These are phyloP conservation scores for Isabelozyma gotoi DNA, from an alignment of 805 yeast genomes.

Conservation along the genomic window DNA sequence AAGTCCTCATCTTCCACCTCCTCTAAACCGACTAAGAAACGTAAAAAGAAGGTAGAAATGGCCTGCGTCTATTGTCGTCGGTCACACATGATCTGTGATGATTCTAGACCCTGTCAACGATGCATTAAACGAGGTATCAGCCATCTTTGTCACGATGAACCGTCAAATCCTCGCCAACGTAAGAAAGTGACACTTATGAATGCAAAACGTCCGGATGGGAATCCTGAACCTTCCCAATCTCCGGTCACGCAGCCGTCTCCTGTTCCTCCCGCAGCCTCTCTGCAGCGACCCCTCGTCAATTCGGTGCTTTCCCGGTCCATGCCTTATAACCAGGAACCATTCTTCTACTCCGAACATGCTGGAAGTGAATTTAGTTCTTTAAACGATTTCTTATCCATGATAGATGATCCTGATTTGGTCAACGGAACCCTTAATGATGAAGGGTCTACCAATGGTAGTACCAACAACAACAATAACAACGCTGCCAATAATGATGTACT, in stretches of 20 bases:
- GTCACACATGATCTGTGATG: slow-evolving; percentile 93
- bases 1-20: not conserved
- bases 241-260: not conserved
- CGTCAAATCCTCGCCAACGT: slow-evolving; percentile 43
- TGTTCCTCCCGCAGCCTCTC: slow-evolving; percentile 2
- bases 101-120: slow-evolving; percentile 70
- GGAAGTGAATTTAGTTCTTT: slow-evolving; percentile 89
- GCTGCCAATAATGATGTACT: slow-evolving; percentile 17
- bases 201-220: not conserved
- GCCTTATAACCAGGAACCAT: slow-evolving; percentile 62
- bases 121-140: slow-evolving; percentile 87
- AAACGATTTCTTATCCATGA: slow-evolving; percentile 85
- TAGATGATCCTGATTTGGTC: slow-evolving; percentile 79
- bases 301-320: slow-evolving; percentile 40
- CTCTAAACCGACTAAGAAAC: slow-evolving; percentile 15
- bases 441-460: slow-evolving; percentile 7
- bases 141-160: slow-evolving; percentile 81
- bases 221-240: not conserved
- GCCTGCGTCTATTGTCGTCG: slow-evolving; percentile 93
- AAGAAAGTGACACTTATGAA: slow-evolving; percentile 23
- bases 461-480: slow-evolving; percentile 1
- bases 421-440: slow-evolving; percentile 39
- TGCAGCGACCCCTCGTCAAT: slow-evolving; percentile 8
- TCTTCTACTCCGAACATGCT: slow-evolving; percentile 86
- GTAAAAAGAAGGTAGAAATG: slow-evolving; percentile 53